Percentiles rank a stretch among this genome's conserved stretches.
Evolutionary conservation across 2,329 filamentous ascomycete species (phyloP).

Genomic region (Stromatinia cepivora): DNA sequence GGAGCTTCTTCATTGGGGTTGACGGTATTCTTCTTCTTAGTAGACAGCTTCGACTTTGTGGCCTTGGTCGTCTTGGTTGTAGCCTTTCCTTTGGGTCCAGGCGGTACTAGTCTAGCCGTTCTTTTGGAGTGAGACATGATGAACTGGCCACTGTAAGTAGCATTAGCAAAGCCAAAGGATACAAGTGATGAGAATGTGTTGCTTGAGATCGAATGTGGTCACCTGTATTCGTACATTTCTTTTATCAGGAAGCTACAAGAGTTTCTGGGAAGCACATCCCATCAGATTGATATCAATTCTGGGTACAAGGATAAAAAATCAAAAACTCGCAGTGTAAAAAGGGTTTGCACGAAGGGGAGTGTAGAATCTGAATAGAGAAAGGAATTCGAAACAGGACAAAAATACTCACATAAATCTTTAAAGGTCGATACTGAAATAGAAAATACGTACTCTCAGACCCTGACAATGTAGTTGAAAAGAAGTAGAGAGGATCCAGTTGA

Average conservation of each 20-base stretch:
- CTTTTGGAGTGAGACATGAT: background rate
- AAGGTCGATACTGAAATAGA: background rate
- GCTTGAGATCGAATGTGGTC: background rate
- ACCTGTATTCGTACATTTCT: background rate
- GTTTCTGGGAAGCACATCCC: background rate
- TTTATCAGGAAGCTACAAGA: background rate
- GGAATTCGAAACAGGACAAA: background rate
- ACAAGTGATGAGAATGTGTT: background rate
- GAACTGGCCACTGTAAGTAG: background rate
- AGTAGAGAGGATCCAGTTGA: background rate
- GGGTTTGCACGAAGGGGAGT: background rate
- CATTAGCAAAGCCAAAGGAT: background rate
- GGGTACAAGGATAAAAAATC: background rate
- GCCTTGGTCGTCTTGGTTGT: background rate
- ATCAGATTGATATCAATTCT: background rate
- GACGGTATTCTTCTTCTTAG: conserved; percentile 5
- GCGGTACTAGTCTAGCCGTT: background rate
- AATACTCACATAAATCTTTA: background rate
- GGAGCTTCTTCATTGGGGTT: background rate
- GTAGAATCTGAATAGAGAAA: background rate
- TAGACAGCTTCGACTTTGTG: background rate
- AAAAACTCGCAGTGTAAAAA: background rate
- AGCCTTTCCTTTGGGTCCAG: background rate
- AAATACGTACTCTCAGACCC: background rate
- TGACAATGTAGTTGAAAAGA: background rate